Evolutionary conservation across 2,329 filamentous ascomycete species (phyloP).

Genomic region (Elsinoe australis): DNA sequence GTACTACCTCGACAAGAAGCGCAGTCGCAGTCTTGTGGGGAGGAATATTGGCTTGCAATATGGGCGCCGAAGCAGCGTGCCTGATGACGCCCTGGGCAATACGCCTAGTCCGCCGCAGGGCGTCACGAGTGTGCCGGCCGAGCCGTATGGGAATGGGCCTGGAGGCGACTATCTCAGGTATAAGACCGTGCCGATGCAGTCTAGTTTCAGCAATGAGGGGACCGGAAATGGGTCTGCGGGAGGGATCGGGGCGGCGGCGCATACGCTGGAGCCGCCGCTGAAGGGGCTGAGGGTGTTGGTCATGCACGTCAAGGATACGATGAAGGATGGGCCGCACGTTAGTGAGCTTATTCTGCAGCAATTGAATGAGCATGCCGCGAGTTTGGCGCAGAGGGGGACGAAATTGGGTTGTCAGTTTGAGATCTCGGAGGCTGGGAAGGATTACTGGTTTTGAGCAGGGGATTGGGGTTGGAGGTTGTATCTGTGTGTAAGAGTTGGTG

Average conservation of each 20-base stretch:
- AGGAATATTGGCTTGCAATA: constrained; percentile 18
- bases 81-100: constrained; percentile 20
- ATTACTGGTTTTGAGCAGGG: constrained; percentile 44
- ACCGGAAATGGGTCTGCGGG: not conserved
- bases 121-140: constrained; percentile 5
- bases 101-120: not conserved
- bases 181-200: not conserved
- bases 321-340: constrained; percentile 60
- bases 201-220: not conserved
- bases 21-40: constrained; percentile 28
- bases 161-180: not conserved
- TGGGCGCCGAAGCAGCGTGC: constrained; percentile 23
- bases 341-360: constrained; percentile 63
- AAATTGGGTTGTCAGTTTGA: constrained; percentile 70
- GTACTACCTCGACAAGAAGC: constrained; percentile 27
- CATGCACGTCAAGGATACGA: constrained; percentile 86
- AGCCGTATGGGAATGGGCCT: not conserved
- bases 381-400: constrained; percentile 40
- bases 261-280: constrained; percentile 43
- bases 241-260: not conserved
- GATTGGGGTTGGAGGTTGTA: too few relatives aligned
- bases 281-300: constrained; percentile 71
- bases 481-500: too few relatives aligned
- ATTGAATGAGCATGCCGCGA: constrained; percentile 55
- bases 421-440: constrained; percentile 59